Evolutionary conservation across 2,329 filamentous ascomycete genomes (phyloP), one percentile per base, ranked within the genome.

Genomic region (Xenoacremonium recifei): DNA sequence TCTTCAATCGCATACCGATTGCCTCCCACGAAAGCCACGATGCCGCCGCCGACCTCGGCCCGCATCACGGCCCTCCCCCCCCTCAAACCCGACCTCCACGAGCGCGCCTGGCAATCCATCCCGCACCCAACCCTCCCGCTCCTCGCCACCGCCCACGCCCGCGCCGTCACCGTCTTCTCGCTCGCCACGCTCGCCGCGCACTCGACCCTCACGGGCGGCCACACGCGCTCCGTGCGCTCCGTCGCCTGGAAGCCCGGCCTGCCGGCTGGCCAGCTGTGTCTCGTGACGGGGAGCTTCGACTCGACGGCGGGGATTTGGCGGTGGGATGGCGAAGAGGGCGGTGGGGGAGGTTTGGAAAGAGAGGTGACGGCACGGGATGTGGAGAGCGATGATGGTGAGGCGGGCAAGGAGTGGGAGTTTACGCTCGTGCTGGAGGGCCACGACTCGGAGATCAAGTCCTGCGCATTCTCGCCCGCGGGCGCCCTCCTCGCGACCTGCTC

Each of bases 241-340:
- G 82, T 84, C 16, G 84, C 89, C 27, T 99, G 93, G 93, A 95
- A 95, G 67, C 90, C 91, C 0, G 76, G 77, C 46, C 68, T 80
- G 32, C 69, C 76, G 12, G 67, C 71, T 3, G 67, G 74, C 47
- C 80, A 84, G 61, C 84, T 87, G 42, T 89, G 92, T 33, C 78
- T 97, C 13, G 91, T 92, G 5, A 96, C 91, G 0, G 93, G 89
- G 4, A 93, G 87, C 63, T 99, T 99, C 62, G 93, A 99, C 65
- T 85, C 89, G 13, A 95, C 88, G 2, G 91, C 92, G 2, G 93
- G 90, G 9, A 79, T 87, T 55, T 95, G 84, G 92, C 83, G 79
- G 50, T 82, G 78, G 68, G 79, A 80, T 53, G 75, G 75, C 51
- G 72, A 73, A 39, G 55, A 55, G 2, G 61, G 59, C 6, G 63